A percentile compares a stretch with the other conserved stretches of the same genome.
Conservation (phyloP, 257 asterid species). For the Coffea eugenioides region DNA sequence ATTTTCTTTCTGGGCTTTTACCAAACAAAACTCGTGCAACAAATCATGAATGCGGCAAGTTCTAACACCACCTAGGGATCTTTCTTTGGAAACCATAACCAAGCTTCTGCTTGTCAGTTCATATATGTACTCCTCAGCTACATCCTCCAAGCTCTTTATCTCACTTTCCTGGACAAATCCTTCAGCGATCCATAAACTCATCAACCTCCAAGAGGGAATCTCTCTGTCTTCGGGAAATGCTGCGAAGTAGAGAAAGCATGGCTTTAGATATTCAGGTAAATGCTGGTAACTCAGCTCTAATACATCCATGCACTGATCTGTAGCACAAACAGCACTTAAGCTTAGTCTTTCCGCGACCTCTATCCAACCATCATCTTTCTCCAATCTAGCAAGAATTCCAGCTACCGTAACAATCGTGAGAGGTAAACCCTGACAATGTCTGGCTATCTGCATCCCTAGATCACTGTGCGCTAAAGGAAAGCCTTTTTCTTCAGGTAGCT, state of each 20-base stretch:
- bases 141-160: not conserved
- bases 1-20: not conserved
- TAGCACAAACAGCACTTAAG: not conserved
- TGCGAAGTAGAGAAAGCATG: not conserved
- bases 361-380: not conserved
- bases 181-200: not conserved
- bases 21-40: not conserved
- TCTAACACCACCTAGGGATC: not conserved
- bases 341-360: not conserved
- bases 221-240: not conserved
- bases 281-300: not conserved
- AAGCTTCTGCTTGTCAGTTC: not conserved
- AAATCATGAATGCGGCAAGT: too few relatives aligned
- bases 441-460: not conserved
- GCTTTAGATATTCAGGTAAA: not conserved
- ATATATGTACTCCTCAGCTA: not conserved
- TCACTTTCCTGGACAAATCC: not conserved
- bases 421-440: not conserved
- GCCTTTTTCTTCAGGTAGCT: not conserved
- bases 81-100: not conserved
- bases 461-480: not conserved
- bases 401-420: not conserved
- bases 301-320: not conserved
- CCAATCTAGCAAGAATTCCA: not conserved
- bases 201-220: not conserved